phyloP scores from a whole-genome alignment of 192 early-diverging fungal species.

The Jimgerdemannia flammicorona region DNA sequence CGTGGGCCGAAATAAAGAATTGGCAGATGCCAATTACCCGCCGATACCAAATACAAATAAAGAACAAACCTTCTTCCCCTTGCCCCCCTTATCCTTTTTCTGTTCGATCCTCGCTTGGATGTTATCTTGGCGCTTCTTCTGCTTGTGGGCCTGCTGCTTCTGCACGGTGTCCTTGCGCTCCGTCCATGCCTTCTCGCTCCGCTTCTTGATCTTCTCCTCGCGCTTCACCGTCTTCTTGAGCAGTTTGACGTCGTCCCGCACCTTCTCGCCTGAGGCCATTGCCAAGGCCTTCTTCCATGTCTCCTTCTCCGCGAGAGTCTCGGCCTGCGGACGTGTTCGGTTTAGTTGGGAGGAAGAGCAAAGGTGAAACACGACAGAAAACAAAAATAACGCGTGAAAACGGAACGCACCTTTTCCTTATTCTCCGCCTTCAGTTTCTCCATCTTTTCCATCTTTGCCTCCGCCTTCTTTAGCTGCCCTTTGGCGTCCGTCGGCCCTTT shows the following conservation, averaged over 20 bases:
- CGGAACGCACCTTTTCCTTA: conserved; percentile 50
- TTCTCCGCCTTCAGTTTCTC: conserved; percentile 62
- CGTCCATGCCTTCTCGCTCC: conserved; percentile 81
- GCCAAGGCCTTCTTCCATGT: conserved; percentile 80
- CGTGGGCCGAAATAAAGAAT: background rate
- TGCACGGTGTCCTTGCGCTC: conserved; percentile 67
- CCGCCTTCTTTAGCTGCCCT: conserved; percentile 61
- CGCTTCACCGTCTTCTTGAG: conserved; percentile 91
- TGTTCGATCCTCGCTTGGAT: conserved; percentile 75
- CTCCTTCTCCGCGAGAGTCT: conserved; percentile 65
- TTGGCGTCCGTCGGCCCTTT: conserved; percentile 59
- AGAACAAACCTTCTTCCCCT: conserved; percentile 54
- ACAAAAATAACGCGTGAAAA: background rate
- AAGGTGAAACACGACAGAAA: background rate
- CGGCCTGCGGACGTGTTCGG: conserved; percentile 33
- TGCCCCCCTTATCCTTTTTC: conserved; percentile 71
- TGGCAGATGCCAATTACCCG: background rate
- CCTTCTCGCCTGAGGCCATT: conserved; percentile 84
- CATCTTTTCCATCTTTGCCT: conserved; percentile 73
- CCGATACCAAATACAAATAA: background rate
- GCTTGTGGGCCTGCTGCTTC: conserved; percentile 58
- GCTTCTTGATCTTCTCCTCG: conserved; percentile 76
- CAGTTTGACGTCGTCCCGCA: conserved; percentile 87
- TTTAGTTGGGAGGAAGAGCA: background rate
- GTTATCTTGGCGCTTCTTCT: conserved; percentile 83